Percentiles rank a stretch among this genome's conserved stretches.
phyloP scores from a whole-genome alignment of 768 basidiomycete species.

The Kwoniella botswanensis region DNA sequence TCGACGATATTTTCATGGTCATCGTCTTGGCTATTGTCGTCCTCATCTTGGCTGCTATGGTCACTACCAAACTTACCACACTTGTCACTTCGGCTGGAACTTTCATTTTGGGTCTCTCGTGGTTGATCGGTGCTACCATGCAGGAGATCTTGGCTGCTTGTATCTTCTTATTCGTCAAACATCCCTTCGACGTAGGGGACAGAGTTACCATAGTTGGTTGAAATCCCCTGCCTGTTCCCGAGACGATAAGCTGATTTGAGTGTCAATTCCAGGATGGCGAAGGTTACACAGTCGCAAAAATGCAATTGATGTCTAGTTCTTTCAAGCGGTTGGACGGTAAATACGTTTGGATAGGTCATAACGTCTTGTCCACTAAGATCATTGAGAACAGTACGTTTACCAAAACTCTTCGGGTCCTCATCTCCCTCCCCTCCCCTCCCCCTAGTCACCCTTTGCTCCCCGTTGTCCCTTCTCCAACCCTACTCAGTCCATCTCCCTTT shows the following conservation, averaged over 20 bases:
- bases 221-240: too few relatives aligned
- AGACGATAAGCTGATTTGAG: too few relatives aligned
- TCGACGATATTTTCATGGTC: conserved; percentile 86
- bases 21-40: conserved; percentile 71
- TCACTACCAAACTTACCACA: conserved; percentile 75
- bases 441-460: background rate
- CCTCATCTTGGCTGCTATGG: conserved; percentile 80
- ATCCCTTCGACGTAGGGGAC: conserved; percentile 58
- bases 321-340: conserved; percentile 57
- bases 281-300: conserved; percentile 81
- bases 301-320: conserved; percentile 72
- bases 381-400: conserved; percentile 53
- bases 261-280: too few relatives aligned
- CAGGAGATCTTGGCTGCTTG: conserved; percentile 82
- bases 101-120: conserved; percentile 69
- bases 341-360: conserved; percentile 58
- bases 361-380: conserved; percentile 57
- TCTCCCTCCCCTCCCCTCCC: background rate
- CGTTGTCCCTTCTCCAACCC: background rate
- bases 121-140: conserved; percentile 80
- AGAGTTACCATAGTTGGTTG: too few relatives aligned
- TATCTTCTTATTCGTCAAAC: conserved; percentile 87
- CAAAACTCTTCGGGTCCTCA: background rate
- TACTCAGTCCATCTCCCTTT: too few relatives aligned
- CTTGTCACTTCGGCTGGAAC: conserved; percentile 78